These are phyloP conservation scores for Apiospora rasikravindrae DNA, from an alignment of 2,329 filamentous ascomycete species.

Conservation along the genomic window DNA sequence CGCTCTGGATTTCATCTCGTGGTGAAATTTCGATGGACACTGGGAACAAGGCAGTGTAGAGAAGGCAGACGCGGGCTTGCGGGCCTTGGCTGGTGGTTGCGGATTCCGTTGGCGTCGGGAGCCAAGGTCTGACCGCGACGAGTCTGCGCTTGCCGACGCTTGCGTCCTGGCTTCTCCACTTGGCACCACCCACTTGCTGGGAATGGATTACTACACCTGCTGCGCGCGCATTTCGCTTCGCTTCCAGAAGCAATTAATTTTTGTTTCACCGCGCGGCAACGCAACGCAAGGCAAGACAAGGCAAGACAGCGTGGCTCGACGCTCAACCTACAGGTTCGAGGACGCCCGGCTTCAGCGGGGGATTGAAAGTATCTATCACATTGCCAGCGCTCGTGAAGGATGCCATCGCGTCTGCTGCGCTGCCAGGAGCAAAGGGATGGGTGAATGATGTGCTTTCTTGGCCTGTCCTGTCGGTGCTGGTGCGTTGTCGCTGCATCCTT, in stretches of 20 bases:
- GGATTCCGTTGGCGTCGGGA: neutral
- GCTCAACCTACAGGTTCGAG: neutral
- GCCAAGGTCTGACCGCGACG: neutral
- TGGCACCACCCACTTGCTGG: neutral
- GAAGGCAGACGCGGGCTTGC: neutral
- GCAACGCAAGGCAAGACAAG: neutral
- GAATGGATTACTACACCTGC: neutral
- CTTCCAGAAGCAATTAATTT: neutral
- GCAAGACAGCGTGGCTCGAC: neutral
- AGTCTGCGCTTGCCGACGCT: neutral
- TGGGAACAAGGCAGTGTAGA: neutral
- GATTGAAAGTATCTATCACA: neutral
- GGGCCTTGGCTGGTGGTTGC: neutral
- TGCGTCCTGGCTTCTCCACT: neutral
- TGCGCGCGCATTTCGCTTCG: neutral
- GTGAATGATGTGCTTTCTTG: neutral
- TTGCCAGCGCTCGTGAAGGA: slow-evolving; percentile 7
- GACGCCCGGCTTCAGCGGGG: neutral
- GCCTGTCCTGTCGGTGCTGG: slow-evolving; percentile 34
- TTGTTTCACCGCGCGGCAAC: neutral
- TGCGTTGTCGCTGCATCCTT: slow-evolving; percentile 42
- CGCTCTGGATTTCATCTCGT: neutral
- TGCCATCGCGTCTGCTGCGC: slow-evolving; percentile 1
- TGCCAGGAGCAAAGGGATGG: neutral
- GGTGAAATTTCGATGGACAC: slow-evolving; percentile 6